A percentile compares a stretch with the other conserved stretches of the same genome.
Evolutionary conservation across 345 rosid species (phyloP).

Genomic region (Sonneratia caseolaris): DNA sequence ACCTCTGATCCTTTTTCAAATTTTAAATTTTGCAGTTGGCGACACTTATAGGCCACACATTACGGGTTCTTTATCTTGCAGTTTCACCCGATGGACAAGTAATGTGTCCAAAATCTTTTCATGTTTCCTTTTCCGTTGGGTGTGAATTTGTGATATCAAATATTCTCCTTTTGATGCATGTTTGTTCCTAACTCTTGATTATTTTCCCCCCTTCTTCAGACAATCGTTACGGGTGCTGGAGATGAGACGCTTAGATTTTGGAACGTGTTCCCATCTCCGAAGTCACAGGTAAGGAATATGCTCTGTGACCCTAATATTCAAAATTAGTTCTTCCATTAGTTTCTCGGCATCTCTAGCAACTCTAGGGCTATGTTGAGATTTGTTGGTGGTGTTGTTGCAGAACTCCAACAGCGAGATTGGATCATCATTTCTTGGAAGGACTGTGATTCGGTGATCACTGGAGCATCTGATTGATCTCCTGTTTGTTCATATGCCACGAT

Average conservation of each 20-base stretch:
- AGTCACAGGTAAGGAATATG: conserved; percentile 57
- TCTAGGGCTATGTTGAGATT: neutral
- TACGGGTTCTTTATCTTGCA: conserved; percentile 94
- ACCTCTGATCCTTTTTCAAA: neutral
- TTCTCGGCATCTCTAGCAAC: neutral
- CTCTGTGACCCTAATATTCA: neutral
- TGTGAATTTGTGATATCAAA: neutral
- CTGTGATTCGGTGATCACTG: conserved; percentile 54
- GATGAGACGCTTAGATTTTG: conserved; percentile 96
- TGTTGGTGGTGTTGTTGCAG: conserved; percentile 22
- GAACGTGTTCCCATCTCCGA: conserved; percentile 95
- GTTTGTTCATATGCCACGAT: neutral
- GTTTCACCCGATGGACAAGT: conserved; percentile 99
- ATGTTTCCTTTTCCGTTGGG: neutral
- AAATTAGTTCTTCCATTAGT: neutral
- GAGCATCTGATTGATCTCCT: neutral
- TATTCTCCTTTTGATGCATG: neutral
- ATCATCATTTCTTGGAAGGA: conserved; percentile 67
- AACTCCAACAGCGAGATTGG: conserved; percentile 70
- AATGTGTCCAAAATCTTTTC: conserved; percentile 3
- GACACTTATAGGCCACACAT: conserved; percentile 90
- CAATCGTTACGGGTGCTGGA: conserved; percentile 98
- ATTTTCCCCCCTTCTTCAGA: conserved; percentile 32
- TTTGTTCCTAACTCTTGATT: neutral
- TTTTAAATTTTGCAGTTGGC: conserved; percentile 54